phyloP scores from a whole-genome alignment of 2,329 filamentous ascomycete species.

The Colletotrichum trifolii region DNA sequence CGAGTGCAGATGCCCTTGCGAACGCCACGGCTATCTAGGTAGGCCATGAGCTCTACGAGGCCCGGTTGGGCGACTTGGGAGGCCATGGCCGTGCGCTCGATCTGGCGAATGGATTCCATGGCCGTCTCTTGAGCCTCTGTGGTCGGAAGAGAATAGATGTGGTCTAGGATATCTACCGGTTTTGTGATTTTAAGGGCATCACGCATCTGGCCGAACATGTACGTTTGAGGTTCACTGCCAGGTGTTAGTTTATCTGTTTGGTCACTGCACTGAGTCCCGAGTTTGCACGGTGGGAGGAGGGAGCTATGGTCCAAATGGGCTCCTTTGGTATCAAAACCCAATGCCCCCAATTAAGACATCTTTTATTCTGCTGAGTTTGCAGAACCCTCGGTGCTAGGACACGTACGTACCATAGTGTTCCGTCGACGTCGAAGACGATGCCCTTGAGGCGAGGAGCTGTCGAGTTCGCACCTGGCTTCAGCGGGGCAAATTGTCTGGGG shows the following conservation, averaged over 20 bases:
- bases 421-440: constrained; percentile 92
- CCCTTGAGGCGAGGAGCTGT: constrained; percentile 63
- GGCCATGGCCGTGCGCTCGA: constrained; percentile 85
- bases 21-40: constrained; percentile 75
- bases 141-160: constrained; percentile 80
- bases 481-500: constrained; percentile 66
- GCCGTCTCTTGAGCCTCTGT: constrained; percentile 69
- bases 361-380: no score
- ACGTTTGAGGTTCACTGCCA: constrained; percentile 84
- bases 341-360: no score
- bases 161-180: constrained; percentile 84
- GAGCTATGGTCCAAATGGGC: no score
- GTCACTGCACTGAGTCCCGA: no score
- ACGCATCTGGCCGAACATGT: constrained; percentile 96
- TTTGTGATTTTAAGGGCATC: constrained; percentile 77
- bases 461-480: constrained; percentile 52
- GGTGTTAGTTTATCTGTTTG: no score
- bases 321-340: no score
- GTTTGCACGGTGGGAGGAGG: no score
- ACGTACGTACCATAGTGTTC: constrained; percentile 82
- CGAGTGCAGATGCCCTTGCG: constrained; percentile 91
- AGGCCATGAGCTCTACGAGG: constrained; percentile 81
- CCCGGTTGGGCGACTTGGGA: constrained; percentile 85
- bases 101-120: constrained; percentile 77
- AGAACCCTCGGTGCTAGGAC: no score